A percentile compares a stretch with the other conserved stretches of the same genome.
These are phyloP conservation scores for Sphaerulina populicola DNA, from an alignment of 2,329 filamentous ascomycete species.

Conservation along the genomic window DNA sequence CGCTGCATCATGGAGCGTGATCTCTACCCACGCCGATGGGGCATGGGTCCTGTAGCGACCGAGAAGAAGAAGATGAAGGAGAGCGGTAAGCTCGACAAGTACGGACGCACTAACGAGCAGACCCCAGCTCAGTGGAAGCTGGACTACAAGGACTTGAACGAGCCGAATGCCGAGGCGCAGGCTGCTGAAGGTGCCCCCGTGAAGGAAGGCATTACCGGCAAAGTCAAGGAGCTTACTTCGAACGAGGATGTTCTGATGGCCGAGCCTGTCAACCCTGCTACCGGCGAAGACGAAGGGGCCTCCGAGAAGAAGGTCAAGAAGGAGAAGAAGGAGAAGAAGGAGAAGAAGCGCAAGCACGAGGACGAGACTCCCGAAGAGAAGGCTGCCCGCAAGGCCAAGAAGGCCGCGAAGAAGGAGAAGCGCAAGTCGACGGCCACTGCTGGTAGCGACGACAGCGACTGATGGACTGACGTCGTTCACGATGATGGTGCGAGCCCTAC, in stretches of 20 bases:
- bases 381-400: constrained; percentile 52
- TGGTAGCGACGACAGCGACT: constrained; percentile 27
- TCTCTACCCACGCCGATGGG: constrained; percentile 93
- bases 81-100: constrained; percentile 97
- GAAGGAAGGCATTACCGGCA: constrained; percentile 32
- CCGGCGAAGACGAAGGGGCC: constrained; percentile 25
- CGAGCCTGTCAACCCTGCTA: constrained; percentile 27
- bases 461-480: not conserved
- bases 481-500: not conserved
- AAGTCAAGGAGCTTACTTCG: constrained; percentile 35
- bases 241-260: constrained; percentile 36
- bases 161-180: constrained; percentile 34
- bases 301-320: constrained; percentile 26
- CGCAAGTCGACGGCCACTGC: constrained; percentile 23
- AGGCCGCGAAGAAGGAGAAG: constrained; percentile 72
- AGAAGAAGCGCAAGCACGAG: constrained; percentile 44
- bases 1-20: constrained; percentile 99
- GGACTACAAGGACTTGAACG: constrained; percentile 84
- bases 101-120: constrained; percentile 79
- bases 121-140: constrained; percentile 89
- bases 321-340: constrained; percentile 29
- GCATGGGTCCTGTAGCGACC: constrained; percentile 79
- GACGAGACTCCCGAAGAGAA: constrained; percentile 41
- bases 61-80: constrained; percentile 99
- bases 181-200: constrained; percentile 30